phyloP scores from a whole-genome alignment of 306 rosid species.

The Fagus sylvatica region DNA sequence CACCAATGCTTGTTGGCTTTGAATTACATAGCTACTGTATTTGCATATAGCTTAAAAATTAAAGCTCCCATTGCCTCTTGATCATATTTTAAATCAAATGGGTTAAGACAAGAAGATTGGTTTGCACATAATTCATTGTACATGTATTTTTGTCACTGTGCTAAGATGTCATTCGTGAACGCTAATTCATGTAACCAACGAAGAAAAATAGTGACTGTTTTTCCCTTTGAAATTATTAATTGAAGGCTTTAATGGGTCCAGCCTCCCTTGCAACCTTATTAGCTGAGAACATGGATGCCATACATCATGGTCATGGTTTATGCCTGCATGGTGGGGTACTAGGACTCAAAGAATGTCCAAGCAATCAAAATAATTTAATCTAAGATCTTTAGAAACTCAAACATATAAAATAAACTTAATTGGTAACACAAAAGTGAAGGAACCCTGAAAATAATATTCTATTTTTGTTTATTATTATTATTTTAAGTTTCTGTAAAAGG shows the following conservation, averaged over 20 bases:
- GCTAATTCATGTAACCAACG: too few relatives aligned
- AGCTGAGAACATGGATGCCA: background rate
- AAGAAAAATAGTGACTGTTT: too few relatives aligned
- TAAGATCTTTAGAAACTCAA: background rate
- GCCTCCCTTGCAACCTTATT: background rate
- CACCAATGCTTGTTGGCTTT: too few relatives aligned
- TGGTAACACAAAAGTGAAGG: background rate
- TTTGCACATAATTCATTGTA: too few relatives aligned
- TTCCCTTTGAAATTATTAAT: background rate
- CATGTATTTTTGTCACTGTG: too few relatives aligned
- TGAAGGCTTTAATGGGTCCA: background rate
- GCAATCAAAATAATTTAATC: background rate
- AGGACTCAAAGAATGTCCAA: background rate
- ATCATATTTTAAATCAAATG: too few relatives aligned
- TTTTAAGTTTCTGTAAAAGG: background rate
- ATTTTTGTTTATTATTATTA: background rate
- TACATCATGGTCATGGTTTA: background rate
- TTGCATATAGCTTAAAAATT: too few relatives aligned
- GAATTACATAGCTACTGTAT: too few relatives aligned
- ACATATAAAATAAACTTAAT: background rate
- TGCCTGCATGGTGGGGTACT: background rate
- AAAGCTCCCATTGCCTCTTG: too few relatives aligned
- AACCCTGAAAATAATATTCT: background rate
- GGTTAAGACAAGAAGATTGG: too few relatives aligned
- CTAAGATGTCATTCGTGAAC: background rate